Evolutionary conservation across 805 yeast genomes (phyloP).

Genomic region (Yarrowia porcina): DNA sequence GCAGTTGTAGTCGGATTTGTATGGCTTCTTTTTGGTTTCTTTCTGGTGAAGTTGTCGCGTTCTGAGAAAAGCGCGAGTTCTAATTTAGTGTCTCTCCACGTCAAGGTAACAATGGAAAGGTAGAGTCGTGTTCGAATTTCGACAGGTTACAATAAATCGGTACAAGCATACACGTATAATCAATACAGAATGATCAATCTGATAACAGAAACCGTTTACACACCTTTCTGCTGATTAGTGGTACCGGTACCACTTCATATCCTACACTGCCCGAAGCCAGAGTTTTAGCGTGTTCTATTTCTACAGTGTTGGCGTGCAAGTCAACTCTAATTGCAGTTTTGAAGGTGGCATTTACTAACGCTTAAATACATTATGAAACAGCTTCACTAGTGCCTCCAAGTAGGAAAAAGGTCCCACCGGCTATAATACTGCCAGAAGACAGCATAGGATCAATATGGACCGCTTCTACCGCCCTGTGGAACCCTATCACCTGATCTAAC

Average conservation of each 20-base stretch:
- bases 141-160: too few relatives aligned
- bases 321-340: neutral
- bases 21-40: neutral
- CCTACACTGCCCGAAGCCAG: neutral
- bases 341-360: neutral
- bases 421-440: too few relatives aligned
- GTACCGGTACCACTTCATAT: too few relatives aligned
- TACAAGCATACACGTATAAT: too few relatives aligned
- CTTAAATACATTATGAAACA: neutral
- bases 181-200: too few relatives aligned
- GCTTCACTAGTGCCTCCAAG: neutral
- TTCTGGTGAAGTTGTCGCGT: neutral
- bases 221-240: too few relatives aligned
- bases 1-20: neutral
- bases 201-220: too few relatives aligned
- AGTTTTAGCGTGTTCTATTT: slow-evolving; percentile 1
- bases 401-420: too few relatives aligned
- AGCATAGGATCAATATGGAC: neutral
- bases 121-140: too few relatives aligned
- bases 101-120: too few relatives aligned
- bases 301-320: slow-evolving; percentile 4
- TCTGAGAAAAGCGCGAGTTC: neutral
- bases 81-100: neutral
- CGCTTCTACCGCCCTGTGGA: neutral
- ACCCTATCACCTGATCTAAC: neutral